Base-by-base conservation (phyloP, 441 rosid genomes). In the Corymbia calophylla region DNA sequence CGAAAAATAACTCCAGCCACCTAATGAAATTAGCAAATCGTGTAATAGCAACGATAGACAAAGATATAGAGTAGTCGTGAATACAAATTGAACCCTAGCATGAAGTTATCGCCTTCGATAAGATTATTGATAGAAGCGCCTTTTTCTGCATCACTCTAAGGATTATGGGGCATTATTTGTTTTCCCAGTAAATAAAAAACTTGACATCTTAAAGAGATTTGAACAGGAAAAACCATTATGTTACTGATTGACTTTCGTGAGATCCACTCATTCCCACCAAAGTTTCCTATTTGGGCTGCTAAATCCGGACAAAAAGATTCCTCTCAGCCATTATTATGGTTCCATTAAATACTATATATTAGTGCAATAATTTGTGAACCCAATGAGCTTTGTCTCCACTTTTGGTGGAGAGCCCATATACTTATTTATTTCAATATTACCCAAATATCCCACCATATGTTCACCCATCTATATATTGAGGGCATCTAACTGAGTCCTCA, bases 211-310 rank as follows among this genome's bases (percentile, higher is more conserved):
- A 53, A 49, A 54, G 25, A 51, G 54, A 88, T 80, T 88, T 54
- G 86, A 90, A 89, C 35, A 88, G 87, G 91, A 90, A 58, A 73
- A 68, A 39, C 88, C 88, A 91, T 88, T 35, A 87, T 80, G 88
- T 23, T 51, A 44, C n/a, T 55, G 53, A 55, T 91, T 77, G 91
- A 84, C 81, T 55, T 73, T 51, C 84, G 84, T 87, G 31, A 48
- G 29, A 87, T 73, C 87, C 64, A 86, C 64, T 44, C 10, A 44
- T 11, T 84, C 93, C 91, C 92, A 92, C 90, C 27, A 44, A 68
- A 91, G 81, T 89, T 92, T 87, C 93, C 91, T 58, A 29, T 90
- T 73, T 32, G 88, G 91, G 90, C 88, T 31, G 80, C 89, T 87
- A 85, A 85, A 89, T 32, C 44, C 31, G 51, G 87, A 87, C 88